phyloP scores from a whole-genome alignment of 257 asterid genomes.

The Echites panduratus region DNA sequence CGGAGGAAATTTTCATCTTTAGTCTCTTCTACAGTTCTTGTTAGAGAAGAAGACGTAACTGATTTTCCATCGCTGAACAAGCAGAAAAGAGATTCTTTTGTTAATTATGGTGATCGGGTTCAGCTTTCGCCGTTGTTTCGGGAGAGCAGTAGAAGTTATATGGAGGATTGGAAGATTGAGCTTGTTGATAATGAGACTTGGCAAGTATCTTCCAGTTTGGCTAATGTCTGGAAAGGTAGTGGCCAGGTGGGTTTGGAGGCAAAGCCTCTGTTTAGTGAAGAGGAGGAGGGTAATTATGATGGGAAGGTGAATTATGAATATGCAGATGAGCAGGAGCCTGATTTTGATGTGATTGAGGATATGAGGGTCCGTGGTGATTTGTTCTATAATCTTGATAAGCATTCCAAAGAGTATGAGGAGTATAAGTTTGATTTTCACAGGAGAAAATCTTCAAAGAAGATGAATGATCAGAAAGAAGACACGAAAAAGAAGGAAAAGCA shows the following conservation, averaged over 20 bases:
- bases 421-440: constrained; percentile 58
- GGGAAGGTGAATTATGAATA: constrained; percentile 16
- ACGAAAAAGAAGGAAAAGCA: constrained; percentile 29
- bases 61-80: constrained; percentile 8
- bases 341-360: constrained; percentile 67
- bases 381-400: constrained; percentile 76
- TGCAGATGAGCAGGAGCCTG: constrained; percentile 28
- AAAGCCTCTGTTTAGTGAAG: constrained; percentile 18
- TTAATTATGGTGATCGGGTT: constrained; percentile 22
- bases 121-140: constrained; percentile 53
- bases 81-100: constrained; percentile 20
- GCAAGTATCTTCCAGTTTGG: constrained; percentile 61
- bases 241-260: constrained; percentile 13
- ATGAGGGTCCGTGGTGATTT: constrained; percentile 67
- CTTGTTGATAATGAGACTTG: constrained; percentile 59
- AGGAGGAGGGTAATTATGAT: constrained; percentile 5
- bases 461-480: constrained; percentile 23
- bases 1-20: neutral
- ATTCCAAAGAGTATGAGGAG: constrained; percentile 76
- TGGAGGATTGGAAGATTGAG: constrained; percentile 44
- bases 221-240: constrained; percentile 51
- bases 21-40: neutral
- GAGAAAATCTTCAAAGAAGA: constrained; percentile 42
- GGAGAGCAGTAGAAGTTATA: constrained; percentile 17
- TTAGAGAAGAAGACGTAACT: neutral